Base-by-base conservation (phyloP, 495 filamentous ascomycete genomes). In the Penicillium fimorum region DNA sequence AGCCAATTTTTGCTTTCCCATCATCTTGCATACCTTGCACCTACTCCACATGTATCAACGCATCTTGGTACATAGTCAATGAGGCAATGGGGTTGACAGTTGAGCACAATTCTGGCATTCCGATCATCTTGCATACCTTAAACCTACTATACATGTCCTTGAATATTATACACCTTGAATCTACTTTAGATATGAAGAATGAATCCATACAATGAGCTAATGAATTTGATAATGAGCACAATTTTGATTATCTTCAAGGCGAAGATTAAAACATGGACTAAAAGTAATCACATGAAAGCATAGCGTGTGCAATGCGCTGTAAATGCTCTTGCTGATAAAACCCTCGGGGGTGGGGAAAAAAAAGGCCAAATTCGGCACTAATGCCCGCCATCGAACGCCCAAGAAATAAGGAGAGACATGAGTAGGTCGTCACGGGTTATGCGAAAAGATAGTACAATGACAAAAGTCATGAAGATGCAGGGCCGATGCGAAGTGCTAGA, bases 401-500 rank as follows among this genome's bases (percentile, higher is more conserved):
- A 33, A 52, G 30, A 29, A 37, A 30, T 42, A 69, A 69, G 58
- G 63, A 69, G 49, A 62, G 63, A 47, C 58, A 45, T 57, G 27
- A 61, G 66, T 62, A 32, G 45, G 30, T 55, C 38, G 38, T 60
- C 37, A 50, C 50, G 45, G 42, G 20, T 44, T 44, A 42, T 56
- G 25, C 66, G 53, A 58, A 69, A 57, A 52, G 64, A 69, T 69
- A 55, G 66, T 68, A 53, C 63, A 37, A 52, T 61, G 63, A 62
- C 60, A 50, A 50, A 25, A 5, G 56, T 47, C 59, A 53, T 53
- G 38, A 46, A 35, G 45, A 54, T 49, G 61, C 53, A 50, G 45
- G 38, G 49, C 50, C 40, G 47, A 63, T 50, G 55, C 51, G 42
- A 63, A 29, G 29, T 65, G 62, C 55, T 48, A 25, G 37, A 51